Evolutionary conservation across 169 alveolate genomes (phyloP), one percentile per base, ranked within the genome.

Genomic region (Sarcocystis neurona): DNA sequence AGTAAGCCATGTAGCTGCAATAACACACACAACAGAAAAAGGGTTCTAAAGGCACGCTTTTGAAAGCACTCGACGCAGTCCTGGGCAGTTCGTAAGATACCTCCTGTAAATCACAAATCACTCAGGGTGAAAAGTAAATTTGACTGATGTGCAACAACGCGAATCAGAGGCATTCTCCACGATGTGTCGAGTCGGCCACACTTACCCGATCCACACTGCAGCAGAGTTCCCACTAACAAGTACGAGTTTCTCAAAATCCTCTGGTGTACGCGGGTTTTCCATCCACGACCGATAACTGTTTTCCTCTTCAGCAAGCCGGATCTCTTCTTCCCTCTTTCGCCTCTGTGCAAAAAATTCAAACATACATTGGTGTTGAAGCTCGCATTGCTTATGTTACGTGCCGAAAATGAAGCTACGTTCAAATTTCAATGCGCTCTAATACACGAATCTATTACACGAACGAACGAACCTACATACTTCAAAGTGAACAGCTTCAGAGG

Each of bases 161-260:
- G 66, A 8, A 0, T 37, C 23, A 37, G 18, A 23, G 10, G 37
- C 18, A 2, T 15, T 20, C 12, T 8, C 46, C 50, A 12, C 32
- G 0, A n/a, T 18, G 58, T 84, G n/a, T 39, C 18, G 39, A 74
- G 32, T 37, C 53, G 27, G 18, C 18, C 27, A 53, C 50, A n/a
- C 66, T 74, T 74, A 53, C 90, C 93, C 91, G 66, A 92, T 94
- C 96, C 96, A 94, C 12, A 94, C 91, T n/a, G 94, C 91, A 0
- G 96, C 93, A 8, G 94, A 91, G 74, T 93, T 93, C 5, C 94
- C 94, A 48, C 92, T 78, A 37, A 94, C 92, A 32, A 94, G 87
- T 34, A 93, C 53, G 41, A 92, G 82, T 27, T 95, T 92, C 80
- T 94, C 96, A 50, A 94, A 94, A 89, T 94, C 96, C 63, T 75